A percentile compares a stretch with the other conserved stretches of the same genome.
Evolutionary conservation across 208 protist genomes (phyloP).

Genomic region (Trypanosomatidae sp.): DNA sequence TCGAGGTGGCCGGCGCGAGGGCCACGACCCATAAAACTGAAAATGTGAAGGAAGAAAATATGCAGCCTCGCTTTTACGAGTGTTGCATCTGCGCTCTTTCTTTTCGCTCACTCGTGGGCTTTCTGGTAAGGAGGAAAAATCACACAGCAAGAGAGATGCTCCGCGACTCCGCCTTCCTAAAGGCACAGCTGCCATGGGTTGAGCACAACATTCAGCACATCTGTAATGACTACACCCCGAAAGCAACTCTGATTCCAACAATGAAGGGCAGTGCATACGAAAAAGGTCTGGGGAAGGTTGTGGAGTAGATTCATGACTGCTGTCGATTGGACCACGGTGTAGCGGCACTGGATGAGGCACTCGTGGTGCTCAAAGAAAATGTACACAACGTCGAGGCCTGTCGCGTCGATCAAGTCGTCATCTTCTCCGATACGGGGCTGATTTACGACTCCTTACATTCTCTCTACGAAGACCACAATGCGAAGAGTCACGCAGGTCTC

Average conservation of each 20-base stretch:
- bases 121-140: too few species aligned
- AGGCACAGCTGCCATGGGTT: constrained; percentile 43
- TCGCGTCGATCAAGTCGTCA: constrained; percentile 23
- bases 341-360: constrained; percentile 50
- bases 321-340: constrained; percentile 41
- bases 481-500: constrained; percentile 22
- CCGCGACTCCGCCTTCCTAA: constrained; percentile 48
- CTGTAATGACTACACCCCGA: constrained; percentile 38
- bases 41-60: too few species aligned
- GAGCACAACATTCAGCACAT: constrained; percentile 44
- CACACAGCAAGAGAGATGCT: constrained; percentile 20
- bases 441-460: constrained; percentile 27
- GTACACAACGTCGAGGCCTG: constrained; percentile 17
- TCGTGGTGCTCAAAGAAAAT: constrained; percentile 30
- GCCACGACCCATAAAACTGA: too few species aligned
- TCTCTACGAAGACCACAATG: constrained; percentile 26
- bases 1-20: too few species aligned
- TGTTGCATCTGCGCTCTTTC: too few species aligned
- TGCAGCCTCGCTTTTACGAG: too few species aligned
- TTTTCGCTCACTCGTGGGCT: too few species aligned
- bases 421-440: constrained; percentile 66
- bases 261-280: constrained; percentile 63
- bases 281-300: constrained; percentile 42
- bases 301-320: constrained; percentile 36
- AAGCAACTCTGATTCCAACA: constrained; percentile 48